Percentiles rank a stretch among this genome's conserved stretches.
phyloP scores from a whole-genome alignment of 1,139 yeast genomes.

The Geotrichum histeridarum region DNA sequence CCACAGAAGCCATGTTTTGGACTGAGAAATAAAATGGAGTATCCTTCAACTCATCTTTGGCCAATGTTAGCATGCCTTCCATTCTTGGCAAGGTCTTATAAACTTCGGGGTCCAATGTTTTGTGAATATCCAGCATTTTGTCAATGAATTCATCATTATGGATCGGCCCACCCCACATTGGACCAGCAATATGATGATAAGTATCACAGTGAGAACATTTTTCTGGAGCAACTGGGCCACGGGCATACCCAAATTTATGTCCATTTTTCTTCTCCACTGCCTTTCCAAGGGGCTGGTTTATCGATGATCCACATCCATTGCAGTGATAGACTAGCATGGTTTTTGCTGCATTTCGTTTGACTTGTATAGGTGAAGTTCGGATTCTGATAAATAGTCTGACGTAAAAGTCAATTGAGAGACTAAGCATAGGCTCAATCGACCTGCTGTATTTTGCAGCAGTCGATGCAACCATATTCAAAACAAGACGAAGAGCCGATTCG shows the following conservation, averaged over 20 bases:
- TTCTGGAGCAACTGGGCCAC: conserved; percentile 50
- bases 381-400: conserved; percentile 79
- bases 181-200: conserved; percentile 78
- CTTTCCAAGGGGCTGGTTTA: conserved; percentile 67
- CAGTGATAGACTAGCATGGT: conserved; percentile 80
- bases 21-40: conserved; percentile 64
- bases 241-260: conserved; percentile 51
- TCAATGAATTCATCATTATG: conserved; percentile 66
- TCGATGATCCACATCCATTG: conserved; percentile 74
- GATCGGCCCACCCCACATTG: conserved; percentile 85
- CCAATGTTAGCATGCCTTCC: conserved; percentile 86
- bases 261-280: conserved; percentile 32
- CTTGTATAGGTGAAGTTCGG: conserved; percentile 68
- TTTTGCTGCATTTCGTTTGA: conserved; percentile 60
- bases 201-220: conserved; percentile 65
- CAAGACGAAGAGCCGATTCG: conserved; percentile 84
- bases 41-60: conserved; percentile 57
- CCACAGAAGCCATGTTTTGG: conserved; percentile 59
- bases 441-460: conserved; percentile 89
- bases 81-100: conserved; percentile 80
- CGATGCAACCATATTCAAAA: conserved; percentile 64
- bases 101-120: conserved; percentile 43
- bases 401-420: conserved; percentile 85
- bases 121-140: conserved; percentile 54
- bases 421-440: conserved; percentile 75